Evolutionary conservation across 2,329 filamentous ascomycete species (phyloP), one percentile per base, ranked within the genome.

Genomic region (Alternaria sp.): DNA sequence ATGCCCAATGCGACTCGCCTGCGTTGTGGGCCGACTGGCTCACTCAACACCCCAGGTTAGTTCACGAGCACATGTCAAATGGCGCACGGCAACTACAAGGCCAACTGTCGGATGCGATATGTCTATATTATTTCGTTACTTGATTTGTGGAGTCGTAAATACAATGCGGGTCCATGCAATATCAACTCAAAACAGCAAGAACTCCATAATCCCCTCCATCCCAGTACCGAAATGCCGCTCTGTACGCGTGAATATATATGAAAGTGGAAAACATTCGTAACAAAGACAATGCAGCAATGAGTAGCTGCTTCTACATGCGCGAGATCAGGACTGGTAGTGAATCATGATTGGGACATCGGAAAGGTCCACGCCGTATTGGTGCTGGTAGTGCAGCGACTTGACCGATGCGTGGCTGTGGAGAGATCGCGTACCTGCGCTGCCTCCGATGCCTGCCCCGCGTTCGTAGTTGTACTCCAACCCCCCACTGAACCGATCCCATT

Each of bases 381-480:
- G 62, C 48, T 67, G 69, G 57, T 64, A 75, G 40, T 69, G 63
- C 64, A 73, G 66, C 66, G 70, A 75, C 68, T 74, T 75, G 28
- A 68, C 62, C 60, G 69, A 73, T 9, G 73, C 72, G 30, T 62
- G 60, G 41, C 70, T 77, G 60, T 78, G 70, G 52, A 71, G 60
- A 44, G 71, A 65, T 38, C 78, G 67, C 12, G 74, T 78, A 10
- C 78, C 77, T 38, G 74, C 75, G 66, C 76, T 78, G 56, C 77
- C 78, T 57, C 77, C 72, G 14, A 80, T 63, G 6, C 75, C 75
- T 20, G 67, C 68, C 22, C 69, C 74, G 48, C 64, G 71, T 55
- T 78, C 75, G 62, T 79, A 79, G 27, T 74, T 73, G 57, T 75
- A 77, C 9, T 67, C 67, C 38, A 77, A 64, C 10, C 79, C 78